Conservation (phyloP, 73 alveolate species). For the Uronychia setigera region DNA sequence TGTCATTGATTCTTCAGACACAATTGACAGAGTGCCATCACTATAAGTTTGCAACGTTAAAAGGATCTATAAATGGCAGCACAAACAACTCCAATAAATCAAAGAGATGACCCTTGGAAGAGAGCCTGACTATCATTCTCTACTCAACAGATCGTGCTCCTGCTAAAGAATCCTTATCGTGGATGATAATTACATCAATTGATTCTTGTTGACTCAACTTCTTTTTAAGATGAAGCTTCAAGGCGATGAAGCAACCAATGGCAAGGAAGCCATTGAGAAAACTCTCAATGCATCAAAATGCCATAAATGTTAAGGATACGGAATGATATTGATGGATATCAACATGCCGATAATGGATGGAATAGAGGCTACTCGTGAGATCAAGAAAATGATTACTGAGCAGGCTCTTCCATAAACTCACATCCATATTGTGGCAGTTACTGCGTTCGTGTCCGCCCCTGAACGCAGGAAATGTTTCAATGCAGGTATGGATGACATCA, state of each 20-base stretch:
- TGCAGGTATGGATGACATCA: constrained; percentile 9
- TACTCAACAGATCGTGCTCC: neutral
- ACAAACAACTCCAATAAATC: no score
- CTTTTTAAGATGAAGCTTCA: neutral
- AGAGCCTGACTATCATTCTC: no score
- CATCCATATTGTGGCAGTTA: constrained; percentile 15
- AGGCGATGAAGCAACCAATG: constrained; percentile 4
- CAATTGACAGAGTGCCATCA: no score
- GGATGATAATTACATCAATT: neutral
- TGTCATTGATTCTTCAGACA: no score
- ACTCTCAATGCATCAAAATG: neutral
- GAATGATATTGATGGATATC: constrained; percentile 5
- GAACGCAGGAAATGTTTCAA: constrained; percentile 1
- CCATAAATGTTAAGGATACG: neutral
- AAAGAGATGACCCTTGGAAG: no score
- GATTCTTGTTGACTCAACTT: neutral
- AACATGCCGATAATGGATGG: constrained; percentile 31
- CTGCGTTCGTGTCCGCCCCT: constrained; percentile 28
- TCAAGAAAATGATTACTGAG: no score
- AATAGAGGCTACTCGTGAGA: neutral
- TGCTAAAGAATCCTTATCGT: neutral
- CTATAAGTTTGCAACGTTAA: no score
- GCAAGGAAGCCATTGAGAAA: neutral
- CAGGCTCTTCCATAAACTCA: no score
- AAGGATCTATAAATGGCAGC: no score